Evolutionary conservation across 208 protist genomes (phyloP), one percentile per base, ranked within the genome.

Genomic region (Acanthamoeba quina): DNA sequence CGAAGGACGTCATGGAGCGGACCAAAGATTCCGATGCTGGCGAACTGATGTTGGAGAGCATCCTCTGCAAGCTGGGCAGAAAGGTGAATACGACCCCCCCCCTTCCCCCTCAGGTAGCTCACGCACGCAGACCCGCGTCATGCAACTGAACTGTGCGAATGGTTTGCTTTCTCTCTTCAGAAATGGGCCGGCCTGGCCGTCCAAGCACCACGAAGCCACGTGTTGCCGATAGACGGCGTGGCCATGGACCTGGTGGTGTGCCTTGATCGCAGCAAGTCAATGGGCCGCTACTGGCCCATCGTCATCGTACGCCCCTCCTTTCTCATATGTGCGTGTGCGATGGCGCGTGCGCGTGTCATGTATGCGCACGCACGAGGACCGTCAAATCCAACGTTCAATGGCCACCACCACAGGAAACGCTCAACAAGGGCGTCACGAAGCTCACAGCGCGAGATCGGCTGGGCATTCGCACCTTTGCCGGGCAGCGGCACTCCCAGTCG

Each of bases 161-260:
- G 37, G 37, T 37, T 37, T 37, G 37, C 37, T 37, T 37, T 37
- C 37, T 37, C 37, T 37, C 37, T 37, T 3, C 3, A 80, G 72
- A 80, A 80, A 47, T 80, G 72, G 72, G 72, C 72, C 0, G 37
- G 72, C 37, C 34, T 80, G 7, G 72, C 37, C 37, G 52, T 80
- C 24, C 72, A 80, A 26, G 72, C 72, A 13, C 72, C 72, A 47
- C 72, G 72, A 21, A 80, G 72, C 72, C 72, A 41, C 44, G 72
- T 80, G 72, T 2, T 80, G 13, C 72, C 72, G 7, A 49, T 49
- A 6, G 72, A 80, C 41, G 72, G 72, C 15, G 72, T 80, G 72
- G 72, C 72, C 13, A 80, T 80, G 72, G 72, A 80, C 72, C 72
- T 80, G 72, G 72, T 80, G 34, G 72, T 80, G 31, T 80, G 72